These are phyloP conservation scores for Aspergillus ochraceoroseus DNA, from an alignment of 2,329 filamentous ascomycete species.

Conservation along the genomic window DNA sequence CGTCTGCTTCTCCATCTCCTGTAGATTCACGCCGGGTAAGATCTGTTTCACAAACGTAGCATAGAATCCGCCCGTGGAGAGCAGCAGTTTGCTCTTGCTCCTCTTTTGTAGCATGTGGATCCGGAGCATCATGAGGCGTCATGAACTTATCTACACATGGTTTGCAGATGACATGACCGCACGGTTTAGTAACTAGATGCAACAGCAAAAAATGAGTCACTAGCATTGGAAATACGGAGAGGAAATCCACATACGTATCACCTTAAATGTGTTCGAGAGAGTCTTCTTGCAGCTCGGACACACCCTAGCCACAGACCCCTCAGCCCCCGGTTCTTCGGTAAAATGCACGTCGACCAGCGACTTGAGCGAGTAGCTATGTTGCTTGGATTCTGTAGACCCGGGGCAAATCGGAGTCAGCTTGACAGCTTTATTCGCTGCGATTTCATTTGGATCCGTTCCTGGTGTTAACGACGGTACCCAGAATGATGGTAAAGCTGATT, in stretches of 20 bases:
- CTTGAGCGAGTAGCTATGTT: conserved; percentile 74
- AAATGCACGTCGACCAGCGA: conserved; percentile 72
- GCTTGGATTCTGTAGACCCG: conserved; percentile 59
- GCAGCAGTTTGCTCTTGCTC: conserved; percentile 37
- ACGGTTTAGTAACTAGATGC: conserved; percentile 67
- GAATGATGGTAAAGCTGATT: conserved; percentile 73
- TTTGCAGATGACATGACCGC: conserved; percentile 86
- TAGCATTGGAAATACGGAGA: background rate
- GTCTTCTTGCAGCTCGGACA: conserved; percentile 84
- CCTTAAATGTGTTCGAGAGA: conserved; percentile 75
- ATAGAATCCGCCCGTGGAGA: conserved; percentile 52
- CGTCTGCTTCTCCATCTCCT: conserved; percentile 17
- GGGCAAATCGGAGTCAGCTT: conserved; percentile 73
- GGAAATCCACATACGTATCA: conserved; percentile 51
- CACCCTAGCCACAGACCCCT: conserved; percentile 47
- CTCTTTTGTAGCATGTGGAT: conserved; percentile 58
- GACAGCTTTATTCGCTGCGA: conserved; percentile 54
- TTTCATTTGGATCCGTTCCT: conserved; percentile 52
- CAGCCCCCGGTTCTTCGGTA: conserved; percentile 60
- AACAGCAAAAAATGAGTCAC: background rate
- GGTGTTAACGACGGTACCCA: conserved; percentile 88
- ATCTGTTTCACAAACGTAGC: conserved; percentile 82
- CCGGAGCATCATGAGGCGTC: conserved; percentile 51
- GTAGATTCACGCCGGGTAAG: conserved; percentile 50
- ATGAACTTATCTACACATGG: conserved; percentile 82